Evolutionary conservation across 345 rosid genomes (phyloP), one percentile per base, ranked within the genome.

Genomic region (Brassica nigra): DNA sequence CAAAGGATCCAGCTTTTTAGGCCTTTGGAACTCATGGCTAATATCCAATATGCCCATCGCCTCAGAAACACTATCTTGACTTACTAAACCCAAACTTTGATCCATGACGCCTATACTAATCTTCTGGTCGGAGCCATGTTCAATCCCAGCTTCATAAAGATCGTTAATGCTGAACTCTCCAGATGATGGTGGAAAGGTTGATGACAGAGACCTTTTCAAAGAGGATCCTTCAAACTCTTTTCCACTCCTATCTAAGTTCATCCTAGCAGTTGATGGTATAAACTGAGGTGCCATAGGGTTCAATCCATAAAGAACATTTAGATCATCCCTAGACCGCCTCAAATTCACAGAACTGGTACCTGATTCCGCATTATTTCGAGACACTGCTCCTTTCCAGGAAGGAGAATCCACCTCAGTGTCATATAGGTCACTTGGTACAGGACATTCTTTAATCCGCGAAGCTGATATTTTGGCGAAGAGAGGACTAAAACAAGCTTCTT

Each of bases 321-420:
- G 28, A 74, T 30, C 81, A 55, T 68, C 75, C 20, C 66, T 76
- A 70, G 20, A 67, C 55, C 66, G 76, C 64, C 68, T 81, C 55
- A 64, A 68, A 71, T 39, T 73, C 61, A 61, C 16, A 16, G 81
- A 23, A 23, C 27, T 23, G 27, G 27, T 23, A 23, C 27, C 27
- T 23, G 27, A 23, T 23, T 23, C 27, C 27, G 27, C 27, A 23
- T 0, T 23, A 23, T 23, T 23, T 23, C 27, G 27, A 49, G 23
- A 64, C 37, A 14, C 64, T 36, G 70, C 80, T 82, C 91, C 89
- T 83, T 69, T 84, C 89, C 89, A 88, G 77, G 89, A 86, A 34
- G 91, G 89, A 70, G 91, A 87, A 84, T 89, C 93, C 71, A 86
- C 68, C 55, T 86, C 89, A 68, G 74, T 57, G 23, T 89, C 89